Evolutionary conservation across 1,284 basidiomycete genomes (phyloP).

Genomic region (Cryptococcus sp.): DNA sequence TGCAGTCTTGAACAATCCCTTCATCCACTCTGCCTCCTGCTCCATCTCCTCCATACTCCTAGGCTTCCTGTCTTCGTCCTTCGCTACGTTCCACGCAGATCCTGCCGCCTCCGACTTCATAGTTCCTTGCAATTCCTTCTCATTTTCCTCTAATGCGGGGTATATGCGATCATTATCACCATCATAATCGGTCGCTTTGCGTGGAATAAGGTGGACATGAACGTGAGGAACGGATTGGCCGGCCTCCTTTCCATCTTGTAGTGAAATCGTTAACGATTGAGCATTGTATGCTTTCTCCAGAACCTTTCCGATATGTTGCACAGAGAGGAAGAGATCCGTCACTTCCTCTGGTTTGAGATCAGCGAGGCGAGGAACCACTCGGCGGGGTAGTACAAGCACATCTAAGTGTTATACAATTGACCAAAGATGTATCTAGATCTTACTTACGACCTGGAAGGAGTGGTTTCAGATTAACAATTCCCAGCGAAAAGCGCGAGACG

Average conservation of each 20-base stretch:
- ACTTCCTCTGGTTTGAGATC: slow-evolving; percentile 71
- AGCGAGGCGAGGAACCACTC: slow-evolving; percentile 67
- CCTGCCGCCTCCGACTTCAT: slow-evolving; percentile 37
- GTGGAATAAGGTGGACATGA: slow-evolving; percentile 82
- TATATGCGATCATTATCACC: slow-evolving; percentile 70
- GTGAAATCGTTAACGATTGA: slow-evolving; percentile 67
- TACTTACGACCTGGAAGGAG: slow-evolving; percentile 84
- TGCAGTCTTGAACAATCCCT: slow-evolving; percentile 50
- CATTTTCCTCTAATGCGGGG: slow-evolving; percentile 65
- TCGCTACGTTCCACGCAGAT: slow-evolving; percentile 53
- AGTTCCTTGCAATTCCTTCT: slow-evolving; percentile 42
- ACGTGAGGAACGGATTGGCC: slow-evolving; percentile 86
- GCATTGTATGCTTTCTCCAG: slow-evolving; percentile 48
- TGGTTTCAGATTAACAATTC: slow-evolving; percentile 88
- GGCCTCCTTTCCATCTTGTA: slow-evolving; percentile 82
- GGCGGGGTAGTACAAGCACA: slow-evolving; percentile 76
- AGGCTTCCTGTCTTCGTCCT: slow-evolving; percentile 64
- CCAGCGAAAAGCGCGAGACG: slow-evolving; percentile 63
- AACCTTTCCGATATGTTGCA: slow-evolving; percentile 54
- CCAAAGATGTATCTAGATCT: not conserved
- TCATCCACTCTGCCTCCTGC: slow-evolving; percentile 65
- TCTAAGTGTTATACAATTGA: slow-evolving; percentile 53
- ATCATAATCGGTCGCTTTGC: slow-evolving; percentile 58
- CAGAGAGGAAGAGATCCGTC: slow-evolving; percentile 67
- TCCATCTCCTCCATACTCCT: slow-evolving; percentile 70